These are phyloP conservation scores for Lonicera japonica DNA, from an alignment of 129 eudicot species.

Conservation along the genomic window DNA sequence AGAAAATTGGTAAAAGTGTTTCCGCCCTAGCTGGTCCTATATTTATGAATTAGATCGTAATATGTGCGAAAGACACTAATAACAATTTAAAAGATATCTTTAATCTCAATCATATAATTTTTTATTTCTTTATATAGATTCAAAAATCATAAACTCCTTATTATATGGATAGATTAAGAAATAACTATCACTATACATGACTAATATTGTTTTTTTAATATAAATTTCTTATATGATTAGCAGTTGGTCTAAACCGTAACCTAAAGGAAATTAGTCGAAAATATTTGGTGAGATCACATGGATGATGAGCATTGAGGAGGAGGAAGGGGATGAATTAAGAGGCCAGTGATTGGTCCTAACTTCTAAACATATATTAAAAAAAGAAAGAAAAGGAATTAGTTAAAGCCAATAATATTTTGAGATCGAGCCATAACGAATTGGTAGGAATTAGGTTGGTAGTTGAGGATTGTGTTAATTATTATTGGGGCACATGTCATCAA, in stretches of 20 bases:
- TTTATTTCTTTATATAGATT: too few relatives aligned
- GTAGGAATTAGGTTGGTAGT: constrained; percentile 22
- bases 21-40: too few relatives aligned
- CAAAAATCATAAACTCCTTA: too few relatives aligned
- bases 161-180: too few relatives aligned
- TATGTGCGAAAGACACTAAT: too few relatives aligned
- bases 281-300: not conserved
- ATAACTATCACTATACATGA: not conserved
- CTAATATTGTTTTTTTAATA: not conserved
- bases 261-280: too few relatives aligned
- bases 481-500: constrained; percentile 53
- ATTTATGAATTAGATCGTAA: too few relatives aligned
- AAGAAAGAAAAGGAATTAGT: not conserved
- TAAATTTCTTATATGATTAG: not conserved
- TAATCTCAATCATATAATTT: too few relatives aligned
- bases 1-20: too few relatives aligned
- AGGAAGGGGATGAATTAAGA: not conserved
- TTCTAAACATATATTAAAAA: not conserved
- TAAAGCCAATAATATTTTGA: not conserved
- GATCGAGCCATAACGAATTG: constrained; percentile 2
- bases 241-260: not conserved
- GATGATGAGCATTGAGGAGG: not conserved
- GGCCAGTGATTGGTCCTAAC: not conserved
- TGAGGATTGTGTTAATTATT: constrained; percentile 37
- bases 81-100: too few relatives aligned